These are phyloP conservation scores for Globisporangium ultimum DNA, from an alignment of 352 stramenopile species.

Conservation along the genomic window DNA sequence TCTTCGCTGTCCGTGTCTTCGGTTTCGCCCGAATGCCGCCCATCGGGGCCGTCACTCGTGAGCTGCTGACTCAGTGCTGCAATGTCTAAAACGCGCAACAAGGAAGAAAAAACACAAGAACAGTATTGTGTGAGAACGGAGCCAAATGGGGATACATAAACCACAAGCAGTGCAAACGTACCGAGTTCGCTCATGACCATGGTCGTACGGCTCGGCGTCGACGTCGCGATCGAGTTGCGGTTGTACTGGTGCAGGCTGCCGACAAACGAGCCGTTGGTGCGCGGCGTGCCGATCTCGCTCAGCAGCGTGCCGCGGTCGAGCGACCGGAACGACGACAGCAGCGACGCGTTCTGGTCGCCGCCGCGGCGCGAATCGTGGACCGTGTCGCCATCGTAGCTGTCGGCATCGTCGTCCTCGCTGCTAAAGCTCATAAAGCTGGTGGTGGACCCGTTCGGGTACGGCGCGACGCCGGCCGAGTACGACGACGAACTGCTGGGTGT, in stretches of 20 bases:
- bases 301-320: conserved; percentile 33
- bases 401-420: conserved; percentile 4
- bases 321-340: conserved; percentile 15
- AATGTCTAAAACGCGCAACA: conserved; percentile 8
- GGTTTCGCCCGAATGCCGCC: conserved; percentile 17
- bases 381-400: conserved; percentile 14
- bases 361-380: too few species aligned
- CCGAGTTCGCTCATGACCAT: conserved; percentile 12
- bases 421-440: conserved; percentile 2
- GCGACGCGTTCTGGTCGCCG: conserved; percentile 11
- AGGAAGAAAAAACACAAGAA: not conserved
- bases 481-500: conserved; percentile 25
- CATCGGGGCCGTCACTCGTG: not conserved
- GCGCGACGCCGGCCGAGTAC: conserved; percentile 9
- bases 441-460: conserved; percentile 4
- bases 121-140: too few species aligned
- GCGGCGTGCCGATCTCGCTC: conserved; percentile 11
- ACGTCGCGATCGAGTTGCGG: conserved; percentile 19
- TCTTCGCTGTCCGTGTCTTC: conserved; percentile 23
- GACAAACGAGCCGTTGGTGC: conserved; percentile 16
- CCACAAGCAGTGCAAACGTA: not conserved
- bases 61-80: not conserved
- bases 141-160: too few species aligned
- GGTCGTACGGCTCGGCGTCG: conserved; percentile 13
- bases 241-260: conserved; percentile 17